These are phyloP conservation scores for Bruguiera hainesii DNA, from an alignment of 441 rosid species.

Conservation along the genomic window DNA sequence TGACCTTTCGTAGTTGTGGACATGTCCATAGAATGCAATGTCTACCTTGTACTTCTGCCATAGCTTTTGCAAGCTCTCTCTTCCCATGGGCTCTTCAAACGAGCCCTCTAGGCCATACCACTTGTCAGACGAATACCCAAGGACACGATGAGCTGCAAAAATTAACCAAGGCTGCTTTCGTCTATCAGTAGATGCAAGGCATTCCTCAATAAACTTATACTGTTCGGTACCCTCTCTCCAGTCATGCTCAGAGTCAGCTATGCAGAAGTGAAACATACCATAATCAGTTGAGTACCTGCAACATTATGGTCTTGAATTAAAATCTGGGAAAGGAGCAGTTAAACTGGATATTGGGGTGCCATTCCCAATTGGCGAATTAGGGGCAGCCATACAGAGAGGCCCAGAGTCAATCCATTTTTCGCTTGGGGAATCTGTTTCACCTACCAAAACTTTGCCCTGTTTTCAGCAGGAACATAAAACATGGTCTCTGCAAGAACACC, in stretches of 20 bases:
- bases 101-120: slow-evolving; percentile 67
- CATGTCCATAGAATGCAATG: slow-evolving; percentile 89
- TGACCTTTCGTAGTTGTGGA: slow-evolving; percentile 87
- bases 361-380: not conserved
- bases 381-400: not conserved
- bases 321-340: not conserved
- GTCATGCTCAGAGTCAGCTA: slow-evolving; percentile 91
- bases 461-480: slow-evolving; percentile 85
- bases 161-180: slow-evolving; percentile 92
- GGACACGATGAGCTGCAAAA: slow-evolving; percentile 83
- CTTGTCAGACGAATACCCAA: slow-evolving; percentile 68
- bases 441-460: slow-evolving; percentile 93
- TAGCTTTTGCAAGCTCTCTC: slow-evolving; percentile 80
- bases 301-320: slow-evolving; percentile 11
- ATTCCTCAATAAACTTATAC: slow-evolving; percentile 66
- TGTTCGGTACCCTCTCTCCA: slow-evolving; percentile 95
- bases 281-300: slow-evolving; percentile 82
- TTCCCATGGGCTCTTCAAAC: slow-evolving; percentile 93
- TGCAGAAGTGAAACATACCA: slow-evolving; percentile 88
- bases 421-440: not conserved
- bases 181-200: slow-evolving; percentile 80
- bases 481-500: slow-evolving; percentile 90
- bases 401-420: no score
- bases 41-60: slow-evolving; percentile 98
- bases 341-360: not conserved